Evolutionary conservation across 306 rosid genomes (phyloP).

Genomic region (Prunus dulcis): DNA sequence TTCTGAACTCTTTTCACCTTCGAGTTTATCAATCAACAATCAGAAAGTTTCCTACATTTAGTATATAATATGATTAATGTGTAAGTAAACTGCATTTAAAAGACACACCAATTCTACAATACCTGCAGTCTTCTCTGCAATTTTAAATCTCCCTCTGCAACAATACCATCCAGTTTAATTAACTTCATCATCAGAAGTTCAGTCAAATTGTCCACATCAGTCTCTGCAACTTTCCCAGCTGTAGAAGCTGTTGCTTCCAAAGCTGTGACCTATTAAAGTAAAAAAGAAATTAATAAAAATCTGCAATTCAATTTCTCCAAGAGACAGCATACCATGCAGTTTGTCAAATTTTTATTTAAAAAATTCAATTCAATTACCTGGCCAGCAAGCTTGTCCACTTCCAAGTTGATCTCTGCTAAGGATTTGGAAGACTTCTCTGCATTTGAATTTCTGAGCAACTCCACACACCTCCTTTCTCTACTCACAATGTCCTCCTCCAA

Average conservation of each 20-base stretch:
- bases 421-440: slow-evolving; percentile 53
- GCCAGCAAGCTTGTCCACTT: slow-evolving; percentile 49
- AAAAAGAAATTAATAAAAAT: slow-evolving; percentile 3
- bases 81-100: neutral
- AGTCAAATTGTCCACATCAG: slow-evolving; percentile 48
- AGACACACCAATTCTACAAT: neutral
- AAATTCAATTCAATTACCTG: slow-evolving; percentile 41
- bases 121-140: slow-evolving; percentile 65
- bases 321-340: neutral
- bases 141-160: slow-evolving; percentile 57
- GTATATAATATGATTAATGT: neutral
- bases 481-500: slow-evolving; percentile 54
- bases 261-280: slow-evolving; percentile 51
- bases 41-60: neutral
- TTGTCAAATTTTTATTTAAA: neutral
- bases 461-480: slow-evolving; percentile 52
- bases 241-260: slow-evolving; percentile 39
- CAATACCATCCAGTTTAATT: slow-evolving; percentile 62
- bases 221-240: slow-evolving; percentile 36
- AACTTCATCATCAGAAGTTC: slow-evolving; percentile 66
- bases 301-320: neutral
- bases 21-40: slow-evolving; percentile 2
- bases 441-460: slow-evolving; percentile 42
- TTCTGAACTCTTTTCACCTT: slow-evolving; percentile 80
- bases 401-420: slow-evolving; percentile 44